Conservation (phyloP, 2,329 filamentous ascomycete genomes). For the Dactylonectria macrodidyma region DNA sequence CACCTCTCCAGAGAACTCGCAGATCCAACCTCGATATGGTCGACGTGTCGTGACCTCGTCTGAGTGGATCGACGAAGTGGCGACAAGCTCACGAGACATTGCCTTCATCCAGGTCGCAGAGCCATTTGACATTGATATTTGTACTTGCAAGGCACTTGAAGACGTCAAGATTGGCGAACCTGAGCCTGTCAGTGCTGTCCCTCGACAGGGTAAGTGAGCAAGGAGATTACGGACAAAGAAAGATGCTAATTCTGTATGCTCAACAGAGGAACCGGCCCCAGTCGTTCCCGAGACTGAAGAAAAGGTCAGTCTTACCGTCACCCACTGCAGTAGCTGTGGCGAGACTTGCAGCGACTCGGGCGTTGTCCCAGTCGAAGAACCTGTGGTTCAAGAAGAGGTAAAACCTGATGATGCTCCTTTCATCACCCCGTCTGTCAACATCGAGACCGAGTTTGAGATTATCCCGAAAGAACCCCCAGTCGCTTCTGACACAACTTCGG, state of each 20-base stretch:
- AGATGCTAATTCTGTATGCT: neutral
- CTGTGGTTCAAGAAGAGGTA: neutral
- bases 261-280: neutral
- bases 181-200: neutral
- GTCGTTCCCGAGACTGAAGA: neutral
- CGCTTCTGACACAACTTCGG: neutral
- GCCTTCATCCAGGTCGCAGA: conserved; percentile 30
- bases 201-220: conserved; percentile 13
- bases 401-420: neutral
- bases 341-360: neutral
- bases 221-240: neutral
- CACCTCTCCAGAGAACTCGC: neutral
- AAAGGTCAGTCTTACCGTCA: neutral
- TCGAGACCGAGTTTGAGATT: conserved; percentile 2
- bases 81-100: conserved; percentile 24
- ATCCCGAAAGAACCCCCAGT: neutral
- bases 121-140: conserved; percentile 21
- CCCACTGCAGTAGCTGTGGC: neutral
- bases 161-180: neutral
- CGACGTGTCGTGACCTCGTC: conserved; percentile 26
- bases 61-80: conserved; percentile 21
- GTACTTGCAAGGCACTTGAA: conserved; percentile 20
- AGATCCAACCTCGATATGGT: conserved; percentile 23
- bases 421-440: neutral
- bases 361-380: neutral